Evolutionary conservation across 179 eudicot genomes (phyloP).

Genomic region (Spergularia azorica): DNA sequence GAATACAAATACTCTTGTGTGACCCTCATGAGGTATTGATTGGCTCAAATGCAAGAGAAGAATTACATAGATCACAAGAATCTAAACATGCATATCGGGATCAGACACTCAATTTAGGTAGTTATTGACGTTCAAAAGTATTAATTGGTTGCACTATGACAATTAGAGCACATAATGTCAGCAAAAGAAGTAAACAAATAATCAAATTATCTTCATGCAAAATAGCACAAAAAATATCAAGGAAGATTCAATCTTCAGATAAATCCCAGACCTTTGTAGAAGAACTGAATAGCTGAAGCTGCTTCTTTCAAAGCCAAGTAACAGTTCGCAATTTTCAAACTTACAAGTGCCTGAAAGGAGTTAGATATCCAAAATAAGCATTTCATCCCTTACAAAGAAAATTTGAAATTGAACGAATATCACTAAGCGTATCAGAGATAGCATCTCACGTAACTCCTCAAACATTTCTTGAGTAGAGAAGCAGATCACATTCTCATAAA

Average conservation of each 20-base stretch:
- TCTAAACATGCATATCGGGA: background rate
- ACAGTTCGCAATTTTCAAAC: conserved; percentile 73
- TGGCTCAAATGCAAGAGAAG: background rate
- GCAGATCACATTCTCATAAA: background rate
- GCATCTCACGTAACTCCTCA: conserved; percentile 7
- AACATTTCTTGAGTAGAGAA: background rate
- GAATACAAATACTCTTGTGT: background rate
- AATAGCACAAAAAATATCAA: background rate
- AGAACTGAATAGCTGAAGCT: conserved; percentile 59
- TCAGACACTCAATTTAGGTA: background rate
- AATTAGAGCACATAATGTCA: background rate
- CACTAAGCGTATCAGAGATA: background rate
- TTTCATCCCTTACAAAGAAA: background rate
- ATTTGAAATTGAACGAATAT: background rate
- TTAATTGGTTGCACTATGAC: background rate
- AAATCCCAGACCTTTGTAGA: conserved; percentile 61
- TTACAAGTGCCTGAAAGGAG: conserved; percentile 50
- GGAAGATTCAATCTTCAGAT: background rate
- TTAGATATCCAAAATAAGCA: conserved; percentile 16
- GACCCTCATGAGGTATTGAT: background rate
- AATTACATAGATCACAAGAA: background rate
- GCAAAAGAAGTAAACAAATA: background rate
- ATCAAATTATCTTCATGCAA: conserved; percentile 1
- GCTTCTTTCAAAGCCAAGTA: conserved; percentile 44
- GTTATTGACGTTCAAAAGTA: background rate